Evolutionary conservation across 192 early-diverging fungal genomes (phyloP), one percentile per base, ranked within the genome.

Genomic region (Entomortierella chlamydospora): DNA sequence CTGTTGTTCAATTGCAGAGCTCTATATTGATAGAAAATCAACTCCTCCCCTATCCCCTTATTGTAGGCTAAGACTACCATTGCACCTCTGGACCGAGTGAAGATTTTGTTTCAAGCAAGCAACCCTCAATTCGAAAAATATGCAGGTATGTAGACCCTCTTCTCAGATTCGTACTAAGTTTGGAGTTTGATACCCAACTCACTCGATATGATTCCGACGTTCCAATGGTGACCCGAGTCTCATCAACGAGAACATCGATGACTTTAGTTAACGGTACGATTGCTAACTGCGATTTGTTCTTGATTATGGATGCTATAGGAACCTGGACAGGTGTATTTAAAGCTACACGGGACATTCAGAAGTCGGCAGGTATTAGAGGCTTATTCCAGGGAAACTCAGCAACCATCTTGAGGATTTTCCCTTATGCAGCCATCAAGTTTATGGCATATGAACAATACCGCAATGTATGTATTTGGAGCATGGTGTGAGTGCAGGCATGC

Each of bases 371-470:
- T 0, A 33, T 92, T 3, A 82, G 81, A 4, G 96, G 95, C 7
- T 85, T 99, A 25, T 97, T 96, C 64, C 95, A 97, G 84, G 98
- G 98, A 42, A 96, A 99, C 73, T 95, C 91, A 23, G 96, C 95
- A 43, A 97, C 96, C 33, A 83, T 99, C 5, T 84, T 97, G 1
- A 85, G 98, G 30, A 97, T 99, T 64, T 98, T 98, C 79, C 98
- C 98, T 5, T 99, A 98, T 72, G 94, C 95, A 0, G 94, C 96
- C 11, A 93, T 99, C 80, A 98, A 98, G 80, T 99, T 97, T 72
- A 96, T 97, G 89, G 91, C 91, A 10, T 97, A 95, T 79, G 98
- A 99, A 85, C 96, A 99, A 82, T 92, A 90, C 64, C 86, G 88
- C 64, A 64, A 83, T 50, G 85, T 86, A 84, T 68, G 86, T 55